Conservation (phyloP, 768 basidiomycete species). For the Boletus barrowsii region DNA sequence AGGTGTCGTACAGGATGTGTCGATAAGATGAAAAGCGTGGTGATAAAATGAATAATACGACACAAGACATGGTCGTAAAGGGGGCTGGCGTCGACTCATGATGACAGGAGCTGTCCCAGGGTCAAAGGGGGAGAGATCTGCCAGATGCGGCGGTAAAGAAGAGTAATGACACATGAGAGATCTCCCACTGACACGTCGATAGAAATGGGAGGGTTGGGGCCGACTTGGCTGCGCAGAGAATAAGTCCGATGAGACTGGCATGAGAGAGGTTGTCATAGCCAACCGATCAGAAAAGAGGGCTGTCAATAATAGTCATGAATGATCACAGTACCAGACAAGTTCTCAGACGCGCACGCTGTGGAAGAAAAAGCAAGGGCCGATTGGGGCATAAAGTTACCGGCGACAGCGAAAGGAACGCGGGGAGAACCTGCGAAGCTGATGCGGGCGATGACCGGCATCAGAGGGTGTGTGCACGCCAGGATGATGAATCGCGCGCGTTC, state of each 20-base stretch:
- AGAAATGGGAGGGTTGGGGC: neutral
- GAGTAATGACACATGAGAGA: constrained; percentile 12
- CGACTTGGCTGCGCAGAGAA: constrained; percentile 15
- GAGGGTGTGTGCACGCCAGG: neutral
- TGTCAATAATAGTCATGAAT: no score
- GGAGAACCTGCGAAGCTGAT: constrained; percentile 24
- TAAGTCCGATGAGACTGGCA: constrained; percentile 6
- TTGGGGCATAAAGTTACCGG: constrained; percentile 29
- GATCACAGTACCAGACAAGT: no score
- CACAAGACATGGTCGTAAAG: constrained; percentile 14
- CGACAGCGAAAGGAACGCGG: constrained; percentile 21
- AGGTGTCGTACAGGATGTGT: neutral
- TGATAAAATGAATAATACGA: constrained; percentile 15
- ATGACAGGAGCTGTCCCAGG: constrained; percentile 27
- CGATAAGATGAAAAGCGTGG: constrained; percentile 13
- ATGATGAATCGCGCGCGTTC: neutral
- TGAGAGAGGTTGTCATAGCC: constrained; percentile 15
- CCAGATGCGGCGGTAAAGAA: constrained; percentile 15
- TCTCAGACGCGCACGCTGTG: neutral
- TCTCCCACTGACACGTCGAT: constrained; percentile 17
- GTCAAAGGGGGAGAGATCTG: constrained; percentile 10
- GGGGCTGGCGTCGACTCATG: constrained; percentile 2
- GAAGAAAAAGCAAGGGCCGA: constrained; percentile 3
- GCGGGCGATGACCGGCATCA: constrained; percentile 20
- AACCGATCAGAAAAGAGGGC: neutral